These are phyloP conservation scores for Apophysomyces variabilis DNA, from an alignment of 371 early-diverging fungal genomes.

Conservation along the genomic window DNA sequence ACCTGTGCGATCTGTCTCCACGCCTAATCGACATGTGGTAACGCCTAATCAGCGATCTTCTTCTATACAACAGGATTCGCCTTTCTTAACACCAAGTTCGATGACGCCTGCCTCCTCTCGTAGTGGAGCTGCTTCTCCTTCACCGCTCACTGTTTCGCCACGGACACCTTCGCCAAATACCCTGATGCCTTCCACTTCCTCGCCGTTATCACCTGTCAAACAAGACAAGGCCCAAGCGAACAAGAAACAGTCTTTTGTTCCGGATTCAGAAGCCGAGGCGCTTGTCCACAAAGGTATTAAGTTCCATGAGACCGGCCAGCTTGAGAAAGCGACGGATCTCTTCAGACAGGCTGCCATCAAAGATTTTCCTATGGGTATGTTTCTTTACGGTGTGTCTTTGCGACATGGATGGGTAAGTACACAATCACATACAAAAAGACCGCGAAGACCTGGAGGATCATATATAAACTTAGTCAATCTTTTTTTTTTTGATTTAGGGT, in stretches of 20 bases:
- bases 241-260: background rate
- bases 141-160: constrained; percentile 17
- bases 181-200: constrained; percentile 14
- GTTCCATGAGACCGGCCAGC: constrained; percentile 70
- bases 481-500: constrained; percentile 45
- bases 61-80: constrained; percentile 10
- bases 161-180: constrained; percentile 30
- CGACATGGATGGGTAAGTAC: constrained; percentile 73
- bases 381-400: constrained; percentile 75
- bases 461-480: background rate
- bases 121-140: background rate
- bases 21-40: constrained; percentile 18
- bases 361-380: constrained; percentile 72
- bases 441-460: too few relatives aligned
- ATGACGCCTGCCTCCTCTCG: constrained; percentile 18
- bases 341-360: constrained; percentile 69
- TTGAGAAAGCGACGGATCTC: constrained; percentile 69
- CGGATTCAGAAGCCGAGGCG: constrained; percentile 20
- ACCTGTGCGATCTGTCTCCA: constrained; percentile 25
- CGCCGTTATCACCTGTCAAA: constrained; percentile 12
- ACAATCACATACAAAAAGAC: background rate
- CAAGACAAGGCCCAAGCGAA: constrained; percentile 6
- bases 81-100: constrained; percentile 9
- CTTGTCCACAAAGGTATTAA: constrained; percentile 40
- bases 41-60: background rate